Base-by-base conservation (phyloP, 2,329 filamentous ascomycete genomes). In the Cordyceps cateniannulata region DNA sequence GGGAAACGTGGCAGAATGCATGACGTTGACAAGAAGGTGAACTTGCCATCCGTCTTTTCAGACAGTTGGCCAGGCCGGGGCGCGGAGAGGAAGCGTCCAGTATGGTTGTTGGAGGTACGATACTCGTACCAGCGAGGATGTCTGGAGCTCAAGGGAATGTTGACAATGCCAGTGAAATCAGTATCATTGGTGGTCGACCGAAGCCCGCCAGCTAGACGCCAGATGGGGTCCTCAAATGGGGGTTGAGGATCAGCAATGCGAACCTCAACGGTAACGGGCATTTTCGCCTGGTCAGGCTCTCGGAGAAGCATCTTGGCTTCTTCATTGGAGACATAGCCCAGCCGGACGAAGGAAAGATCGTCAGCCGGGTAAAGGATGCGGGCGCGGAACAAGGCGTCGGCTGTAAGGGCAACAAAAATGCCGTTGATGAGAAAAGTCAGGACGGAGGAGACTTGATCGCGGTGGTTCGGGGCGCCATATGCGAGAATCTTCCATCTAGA, bases 1-100 rank as follows among this genome's bases (percentile, higher is more conserved):
- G 95, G 95, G 60, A 98, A 91, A 20, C 91, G 88, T 12, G 89
- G 88, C 67, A 97, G 90, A 68, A 98, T 91, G 74, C 95, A 99
- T 47, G 91, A 96, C 0, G 91, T 95, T 3, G 93, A 91, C 8
- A 98, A 76, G 71, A 99, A 99, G 0, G 91, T 96, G 67, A 96
- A 93, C 61, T 85, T 87, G 45, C 87, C 87, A 54, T 86, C 81
- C 48, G 81, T 81, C 5, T 81, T 79, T 18, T 80, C 76, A 0
- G 85, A 82, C 64, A 83, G 80, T 1, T 82, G 79, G 12, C 92
- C 91, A 0, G 85, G 77, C 40, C 80, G 83, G 1, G 93, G 91
- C 1, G 92, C 88, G 0, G 91, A 87, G 3, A 83, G 84, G 68
- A 99, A 96, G 65, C 85, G 85, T 51, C 95, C 95, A 0, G 85